A percentile compares a stretch with the other conserved stretches of the same genome.
Evolutionary conservation across 116 monocot genomes (phyloP).

Genomic region (Iris pallida): DNA sequence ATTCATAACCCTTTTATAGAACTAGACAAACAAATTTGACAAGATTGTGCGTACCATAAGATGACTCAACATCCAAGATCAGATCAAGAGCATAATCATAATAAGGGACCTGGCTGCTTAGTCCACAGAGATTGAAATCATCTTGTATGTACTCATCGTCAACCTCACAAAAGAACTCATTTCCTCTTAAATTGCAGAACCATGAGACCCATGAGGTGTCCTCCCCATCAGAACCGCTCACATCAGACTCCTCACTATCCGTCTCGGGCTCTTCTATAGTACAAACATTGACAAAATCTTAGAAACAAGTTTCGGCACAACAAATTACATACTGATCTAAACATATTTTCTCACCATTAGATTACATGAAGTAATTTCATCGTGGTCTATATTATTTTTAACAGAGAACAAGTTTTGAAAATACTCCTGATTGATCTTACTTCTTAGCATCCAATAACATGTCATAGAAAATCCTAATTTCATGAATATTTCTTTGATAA

Average conservation of each 20-base stretch:
- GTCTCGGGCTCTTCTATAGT: conserved; percentile 56
- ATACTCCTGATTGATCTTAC: too few species aligned
- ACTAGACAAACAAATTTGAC: background rate
- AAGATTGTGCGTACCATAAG: conserved; percentile 44
- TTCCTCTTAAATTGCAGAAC: conserved; percentile 74
- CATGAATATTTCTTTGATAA: too few species aligned
- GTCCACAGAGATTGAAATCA: conserved; percentile 82
- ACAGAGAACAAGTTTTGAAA: too few species aligned
- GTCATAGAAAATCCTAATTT: too few species aligned
- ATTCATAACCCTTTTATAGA: background rate
- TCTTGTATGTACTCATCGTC: conserved; percentile 90
- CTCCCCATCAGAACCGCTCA: conserved; percentile 75
- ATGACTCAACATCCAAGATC: conserved; percentile 75
- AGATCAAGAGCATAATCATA: conserved; percentile 89
- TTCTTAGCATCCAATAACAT: too few species aligned
- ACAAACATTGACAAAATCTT: too few species aligned
- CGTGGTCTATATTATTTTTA: too few species aligned
- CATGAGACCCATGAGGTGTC: conserved; percentile 85
- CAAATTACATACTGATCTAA: background rate
- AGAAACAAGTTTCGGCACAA: background rate
- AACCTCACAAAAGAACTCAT: conserved; percentile 86
- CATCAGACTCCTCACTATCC: conserved; percentile 74
- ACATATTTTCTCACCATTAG: background rate
- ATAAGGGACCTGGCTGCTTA: conserved; percentile 83
- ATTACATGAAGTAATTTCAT: background rate